Percentiles rank a stretch among this genome's conserved stretches.
These are phyloP conservation scores for Boletus bicolor DNA, from an alignment of 768 basidiomycete species.

Conservation along the genomic window DNA sequence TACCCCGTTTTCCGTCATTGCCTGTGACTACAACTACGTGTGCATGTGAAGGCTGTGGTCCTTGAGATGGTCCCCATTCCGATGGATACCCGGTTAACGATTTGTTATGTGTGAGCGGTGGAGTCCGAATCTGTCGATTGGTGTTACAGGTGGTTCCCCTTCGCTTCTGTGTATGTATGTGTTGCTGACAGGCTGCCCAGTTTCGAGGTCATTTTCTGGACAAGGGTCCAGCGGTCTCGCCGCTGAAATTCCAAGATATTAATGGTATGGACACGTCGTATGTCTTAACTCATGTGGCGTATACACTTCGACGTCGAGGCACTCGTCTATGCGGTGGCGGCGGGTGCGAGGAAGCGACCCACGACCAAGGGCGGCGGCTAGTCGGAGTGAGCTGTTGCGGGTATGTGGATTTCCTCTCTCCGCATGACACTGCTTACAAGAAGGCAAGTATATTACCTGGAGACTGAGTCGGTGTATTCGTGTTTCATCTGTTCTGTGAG, in stretches of 20 bases:
- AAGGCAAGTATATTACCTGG: background rate
- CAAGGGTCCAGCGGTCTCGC: background rate
- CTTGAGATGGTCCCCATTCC: background rate
- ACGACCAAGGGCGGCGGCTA: constrained; percentile 3
- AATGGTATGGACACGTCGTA: constrained; percentile 5
- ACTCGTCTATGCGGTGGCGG: constrained; percentile 22
- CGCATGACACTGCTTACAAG: background rate
- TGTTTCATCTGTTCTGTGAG: background rate
- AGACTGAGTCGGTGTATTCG: background rate
- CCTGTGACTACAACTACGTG: background rate
- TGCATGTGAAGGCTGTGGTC: background rate
- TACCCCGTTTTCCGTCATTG: background rate
- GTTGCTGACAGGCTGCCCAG: background rate
- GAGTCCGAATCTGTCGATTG: background rate
- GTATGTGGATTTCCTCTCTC: constrained; percentile 5
- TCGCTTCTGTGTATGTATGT: background rate
- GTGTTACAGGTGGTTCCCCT: background rate
- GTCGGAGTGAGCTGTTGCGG: background rate
- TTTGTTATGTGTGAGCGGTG: no score
- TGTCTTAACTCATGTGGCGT: constrained; percentile 11
- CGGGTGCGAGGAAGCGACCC: constrained; percentile 21
- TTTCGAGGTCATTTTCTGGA: background rate
- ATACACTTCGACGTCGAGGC: background rate
- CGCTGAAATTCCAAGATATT: constrained; percentile 5
- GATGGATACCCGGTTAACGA: background rate